Evolutionary conservation across 495 filamentous ascomycete species (phyloP), one percentile per base, ranked within the genome.

Genomic region (Penicillium turbatum): DNA sequence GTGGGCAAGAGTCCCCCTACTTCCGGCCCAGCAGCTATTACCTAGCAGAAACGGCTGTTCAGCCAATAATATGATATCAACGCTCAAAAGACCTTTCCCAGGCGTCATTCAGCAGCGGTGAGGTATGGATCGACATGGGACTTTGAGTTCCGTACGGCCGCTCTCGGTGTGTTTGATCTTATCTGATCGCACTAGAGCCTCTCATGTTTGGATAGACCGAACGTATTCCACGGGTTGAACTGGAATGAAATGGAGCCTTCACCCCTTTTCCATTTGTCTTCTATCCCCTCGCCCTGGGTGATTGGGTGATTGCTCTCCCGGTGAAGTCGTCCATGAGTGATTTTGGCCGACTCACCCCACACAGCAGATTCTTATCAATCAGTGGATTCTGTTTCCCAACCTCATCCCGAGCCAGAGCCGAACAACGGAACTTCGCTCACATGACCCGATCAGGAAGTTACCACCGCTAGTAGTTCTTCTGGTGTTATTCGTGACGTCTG

Each of bases 111-210:
- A 37, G 15, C 42, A 59, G 56, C 54, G 52, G 55, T 61, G 57
- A 59, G 45, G 53, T 16, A 61, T 59, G 40, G 63, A 66, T 66
- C 58, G 55, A 50, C 63, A 37, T 32, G 36, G 56, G 29, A 38
- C 37, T 37, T 37, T 30, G 31, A 49, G 51, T 39, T 35, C 35
- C 24, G 52, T 53, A 48, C 15, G n/a, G 45, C 55, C 52, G 56
- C 43, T 53, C 47, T 63, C 60, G 43, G 46, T 41, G 3, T 17
- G n/a, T 30, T 34, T 59, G 60, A 66, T 66, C 64, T 67, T 67
- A 67, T 67, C 64, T 57, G 64, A 67, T 67, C 48, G 62, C 59
- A 56, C 63, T 64, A 64, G 51, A 27, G 43, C 12, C 32, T 39
- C 48, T 30, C 50, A 37, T 30, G 5, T 47, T 59, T 37, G 32